These are phyloP conservation scores for Nicotiana otophora DNA, from an alignment of 257 asterid species.

Conservation along the genomic window DNA sequence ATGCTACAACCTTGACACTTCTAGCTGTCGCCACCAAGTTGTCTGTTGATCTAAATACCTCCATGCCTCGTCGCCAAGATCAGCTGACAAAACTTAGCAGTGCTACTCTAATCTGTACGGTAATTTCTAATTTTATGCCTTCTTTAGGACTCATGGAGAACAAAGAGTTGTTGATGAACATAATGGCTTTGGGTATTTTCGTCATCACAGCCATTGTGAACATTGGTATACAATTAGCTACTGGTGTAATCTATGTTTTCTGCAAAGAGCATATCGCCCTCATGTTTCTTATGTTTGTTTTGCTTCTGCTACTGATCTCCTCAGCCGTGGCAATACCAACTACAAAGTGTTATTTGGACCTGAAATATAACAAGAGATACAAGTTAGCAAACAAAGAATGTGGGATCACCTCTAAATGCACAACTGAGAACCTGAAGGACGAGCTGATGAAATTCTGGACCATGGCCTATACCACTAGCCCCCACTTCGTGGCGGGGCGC, in stretches of 20 bases:
- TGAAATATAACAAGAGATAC: conserved; percentile 39
- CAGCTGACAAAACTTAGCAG: conserved; percentile 23
- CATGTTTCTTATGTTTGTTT: conserved; percentile 45
- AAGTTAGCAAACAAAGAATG: conserved; percentile 37
- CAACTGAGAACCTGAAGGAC: conserved; percentile 34
- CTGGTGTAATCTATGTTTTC: conserved; percentile 25
- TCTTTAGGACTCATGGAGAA: conserved; percentile 16
- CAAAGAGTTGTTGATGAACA: background rate
- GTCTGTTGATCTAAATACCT: conserved; percentile 15
- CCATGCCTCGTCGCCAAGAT: conserved; percentile 7
- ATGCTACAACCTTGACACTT: conserved; percentile 19
- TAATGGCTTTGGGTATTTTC: conserved; percentile 17
- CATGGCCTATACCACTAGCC: conserved; percentile 86
- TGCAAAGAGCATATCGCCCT: conserved; percentile 43
- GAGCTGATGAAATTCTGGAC: conserved; percentile 70
- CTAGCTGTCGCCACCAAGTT: conserved; percentile 15
- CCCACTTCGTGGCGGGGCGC: conserved; percentile 74
- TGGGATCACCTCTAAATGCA: conserved; percentile 10
- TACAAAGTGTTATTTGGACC: conserved; percentile 47
- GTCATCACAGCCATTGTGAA: conserved; percentile 18
- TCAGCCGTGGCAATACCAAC: conserved; percentile 58
- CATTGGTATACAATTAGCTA: conserved; percentile 11
- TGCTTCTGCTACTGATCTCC: conserved; percentile 41
- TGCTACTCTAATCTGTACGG: conserved; percentile 13
- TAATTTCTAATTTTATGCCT: conserved; percentile 14